Conservation (phyloP, 768 basidiomycete genomes). For the Suillus bovinus region DNA sequence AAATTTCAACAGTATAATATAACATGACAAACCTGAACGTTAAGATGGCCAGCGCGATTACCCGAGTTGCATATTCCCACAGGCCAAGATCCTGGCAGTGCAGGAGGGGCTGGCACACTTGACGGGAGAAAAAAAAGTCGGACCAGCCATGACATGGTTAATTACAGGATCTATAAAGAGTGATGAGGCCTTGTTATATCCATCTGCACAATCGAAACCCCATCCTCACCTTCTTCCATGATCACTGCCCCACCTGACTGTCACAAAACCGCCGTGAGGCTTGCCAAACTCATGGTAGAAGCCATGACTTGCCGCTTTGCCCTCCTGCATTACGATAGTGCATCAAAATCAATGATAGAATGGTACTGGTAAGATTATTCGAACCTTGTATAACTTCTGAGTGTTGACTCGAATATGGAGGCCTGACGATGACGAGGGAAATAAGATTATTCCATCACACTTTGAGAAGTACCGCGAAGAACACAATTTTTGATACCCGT, state of each 20-base stretch:
- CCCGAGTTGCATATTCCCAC: not conserved
- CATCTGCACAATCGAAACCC: not conserved
- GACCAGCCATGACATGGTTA: not conserved
- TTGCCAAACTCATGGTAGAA: not conserved
- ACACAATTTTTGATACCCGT: not conserved
- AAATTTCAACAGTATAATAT: no score
- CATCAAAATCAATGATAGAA: not conserved
- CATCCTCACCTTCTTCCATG: not conserved
- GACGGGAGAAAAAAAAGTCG: not conserved
- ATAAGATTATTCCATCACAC: not conserved
- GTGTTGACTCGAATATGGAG: not conserved
- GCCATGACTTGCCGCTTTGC: not conserved
- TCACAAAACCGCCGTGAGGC: not conserved
- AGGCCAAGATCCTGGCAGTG: not conserved
- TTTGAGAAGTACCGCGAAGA: not conserved
- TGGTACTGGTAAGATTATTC: not conserved
- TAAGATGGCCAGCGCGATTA: not conserved
- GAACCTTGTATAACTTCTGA: not conserved
- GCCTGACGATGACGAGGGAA: not conserved
- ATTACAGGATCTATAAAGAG: no score
- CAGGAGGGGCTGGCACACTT: no score
- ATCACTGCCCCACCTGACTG: not conserved
- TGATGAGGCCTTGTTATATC: no score
- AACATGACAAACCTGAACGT: no score
- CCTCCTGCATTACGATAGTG: not conserved